These are phyloP conservation scores for Penicillium pulvis DNA, from an alignment of 495 filamentous ascomycete species.

Conservation along the genomic window DNA sequence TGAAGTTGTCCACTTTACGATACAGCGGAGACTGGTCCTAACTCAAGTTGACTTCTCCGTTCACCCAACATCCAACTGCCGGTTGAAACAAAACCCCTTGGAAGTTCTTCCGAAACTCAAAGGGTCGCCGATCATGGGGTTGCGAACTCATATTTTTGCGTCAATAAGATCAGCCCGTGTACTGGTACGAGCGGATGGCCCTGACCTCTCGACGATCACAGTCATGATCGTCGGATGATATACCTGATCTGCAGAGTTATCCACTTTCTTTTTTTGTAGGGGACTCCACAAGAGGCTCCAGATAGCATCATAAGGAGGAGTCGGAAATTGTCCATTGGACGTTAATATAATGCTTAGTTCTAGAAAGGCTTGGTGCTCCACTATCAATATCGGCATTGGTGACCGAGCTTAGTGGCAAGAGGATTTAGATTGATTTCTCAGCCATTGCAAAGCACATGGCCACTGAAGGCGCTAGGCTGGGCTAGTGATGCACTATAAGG, in stretches of 20 bases:
- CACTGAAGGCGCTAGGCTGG: not conserved
- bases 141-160: conserved; percentile 3
- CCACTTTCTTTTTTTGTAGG: not conserved
- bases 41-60: too few relatives aligned
- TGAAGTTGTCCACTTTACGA: not conserved
- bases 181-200: conserved; percentile 1
- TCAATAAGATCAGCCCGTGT: conserved; percentile 9
- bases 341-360: conserved; percentile 6
- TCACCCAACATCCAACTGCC: too few relatives aligned
- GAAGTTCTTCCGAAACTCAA: conserved; percentile 3
- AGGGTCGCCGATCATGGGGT: conserved; percentile 10
- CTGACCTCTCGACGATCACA: conserved; percentile 6
- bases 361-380: conserved; percentile 2
- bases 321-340: conserved; percentile 6
- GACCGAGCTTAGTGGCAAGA: not conserved
- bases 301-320: not conserved
- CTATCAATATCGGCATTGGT: not conserved
- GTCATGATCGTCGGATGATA: conserved; percentile 6
- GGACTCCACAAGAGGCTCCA: not conserved
- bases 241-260: conserved; percentile 5
- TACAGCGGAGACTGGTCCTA: too few relatives aligned
- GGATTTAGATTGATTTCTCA: not conserved
- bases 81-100: not conserved
- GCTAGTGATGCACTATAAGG: not conserved
- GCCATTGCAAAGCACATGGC: not conserved